Conservation (phyloP, 1,284 basidiomycete genomes). For the Paramarasmius palmivorus region DNA sequence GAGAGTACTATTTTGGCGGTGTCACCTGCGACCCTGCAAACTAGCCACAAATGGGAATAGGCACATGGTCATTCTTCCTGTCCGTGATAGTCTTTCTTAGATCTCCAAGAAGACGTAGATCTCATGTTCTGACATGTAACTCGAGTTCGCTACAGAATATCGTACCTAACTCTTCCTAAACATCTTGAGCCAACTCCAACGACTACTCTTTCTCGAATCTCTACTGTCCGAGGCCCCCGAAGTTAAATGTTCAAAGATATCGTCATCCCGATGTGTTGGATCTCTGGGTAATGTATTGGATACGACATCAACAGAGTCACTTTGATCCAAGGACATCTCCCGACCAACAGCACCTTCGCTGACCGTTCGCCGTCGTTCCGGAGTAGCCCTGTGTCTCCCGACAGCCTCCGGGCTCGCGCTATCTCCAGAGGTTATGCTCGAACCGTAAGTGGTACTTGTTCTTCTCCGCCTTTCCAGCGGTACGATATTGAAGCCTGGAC, state of each 20-base stretch:
- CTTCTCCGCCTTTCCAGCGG: constrained; percentile 52
- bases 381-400: constrained; percentile 22
- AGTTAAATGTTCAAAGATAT: not conserved
- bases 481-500: constrained; percentile 69
- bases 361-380: constrained; percentile 41
- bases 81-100: no score
- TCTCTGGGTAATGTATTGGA: not conserved
- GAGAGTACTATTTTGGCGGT: not conserved
- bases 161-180: not conserved
- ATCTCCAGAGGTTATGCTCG: constrained; percentile 13
- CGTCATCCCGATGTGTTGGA: not conserved
- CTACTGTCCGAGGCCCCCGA: not conserved
- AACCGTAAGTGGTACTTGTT: constrained; percentile 31
- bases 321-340: constrained; percentile 7
- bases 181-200: not conserved
- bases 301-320: not conserved
- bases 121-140: no score
- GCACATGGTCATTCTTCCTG: no score
- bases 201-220: not conserved
- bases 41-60: no score
- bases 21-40: not conserved
- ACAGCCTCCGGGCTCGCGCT: constrained; percentile 25
- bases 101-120: no score
- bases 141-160: not conserved
- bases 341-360: constrained; percentile 47